A percentile compares a stretch with the other conserved stretches of the same genome.
phyloP scores from a whole-genome alignment of 306 rosid genomes.

The Cucumis melo region DNA sequence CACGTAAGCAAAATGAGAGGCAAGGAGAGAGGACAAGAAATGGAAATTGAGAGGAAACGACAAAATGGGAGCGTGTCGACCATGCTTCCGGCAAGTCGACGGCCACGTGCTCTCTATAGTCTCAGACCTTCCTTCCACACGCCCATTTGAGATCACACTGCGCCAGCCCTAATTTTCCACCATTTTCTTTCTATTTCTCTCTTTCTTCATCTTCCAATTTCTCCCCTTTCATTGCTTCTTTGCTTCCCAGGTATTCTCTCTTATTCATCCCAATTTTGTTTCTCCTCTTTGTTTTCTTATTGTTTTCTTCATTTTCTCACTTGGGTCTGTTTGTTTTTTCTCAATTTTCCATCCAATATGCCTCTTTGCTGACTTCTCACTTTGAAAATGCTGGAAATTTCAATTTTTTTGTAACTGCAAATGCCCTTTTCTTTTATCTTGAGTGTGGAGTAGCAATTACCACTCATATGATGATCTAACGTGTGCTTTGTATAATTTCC shows the following conservation, averaged over 20 bases:
- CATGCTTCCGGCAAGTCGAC: neutral
- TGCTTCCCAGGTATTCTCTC: neutral
- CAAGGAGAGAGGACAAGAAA: too few species aligned
- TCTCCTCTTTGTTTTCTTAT: neutral
- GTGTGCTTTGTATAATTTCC: neutral
- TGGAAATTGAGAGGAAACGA: neutral
- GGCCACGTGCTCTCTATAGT: slow-evolving; percentile 1
- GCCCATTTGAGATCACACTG: neutral
- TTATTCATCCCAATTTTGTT: neutral
- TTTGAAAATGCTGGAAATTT: neutral
- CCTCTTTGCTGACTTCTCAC: neutral
- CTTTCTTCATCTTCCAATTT: neutral
- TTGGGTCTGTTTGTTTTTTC: neutral
- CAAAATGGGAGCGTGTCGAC: neutral
- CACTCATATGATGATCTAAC: neutral
- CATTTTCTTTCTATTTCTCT: neutral
- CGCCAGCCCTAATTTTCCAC: neutral
- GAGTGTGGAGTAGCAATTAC: neutral
- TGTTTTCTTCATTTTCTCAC: neutral
- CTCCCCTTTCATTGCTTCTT: neutral
- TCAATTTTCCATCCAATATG: neutral
- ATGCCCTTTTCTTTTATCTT: neutral
- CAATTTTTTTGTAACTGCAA: too few species aligned
- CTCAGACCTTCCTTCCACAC: neutral
- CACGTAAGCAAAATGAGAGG: neutral